A percentile compares a stretch with the other conserved stretches of the same genome.
phyloP scores from a whole-genome alignment of 2,329 filamentous ascomycete genomes.

The Alternaria arbusti region DNA sequence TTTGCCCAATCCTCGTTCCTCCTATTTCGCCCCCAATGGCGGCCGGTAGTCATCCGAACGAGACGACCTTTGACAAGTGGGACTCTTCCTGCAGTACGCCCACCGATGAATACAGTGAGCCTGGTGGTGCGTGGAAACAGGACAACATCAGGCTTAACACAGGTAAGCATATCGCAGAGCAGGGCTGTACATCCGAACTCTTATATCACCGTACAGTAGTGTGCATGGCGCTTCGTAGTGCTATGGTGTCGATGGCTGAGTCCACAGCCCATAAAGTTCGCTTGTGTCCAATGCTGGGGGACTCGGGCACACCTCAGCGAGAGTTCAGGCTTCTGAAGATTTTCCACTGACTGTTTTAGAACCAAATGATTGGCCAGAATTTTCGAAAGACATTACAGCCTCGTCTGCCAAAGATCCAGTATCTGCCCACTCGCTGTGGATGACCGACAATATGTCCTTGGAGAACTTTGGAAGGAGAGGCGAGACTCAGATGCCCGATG shows the following conservation, averaged over 20 bases:
- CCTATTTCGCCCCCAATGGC: background rate
- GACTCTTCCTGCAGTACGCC: background rate
- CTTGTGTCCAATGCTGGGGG: background rate
- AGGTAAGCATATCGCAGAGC: background rate
- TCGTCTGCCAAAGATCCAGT: background rate
- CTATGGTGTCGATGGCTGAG: background rate
- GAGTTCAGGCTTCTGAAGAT: background rate
- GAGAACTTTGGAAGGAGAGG: slow-evolving; percentile 20
- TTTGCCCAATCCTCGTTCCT: background rate
- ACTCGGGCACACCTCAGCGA: background rate
- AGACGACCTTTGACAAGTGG: background rate
- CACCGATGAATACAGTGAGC: background rate
- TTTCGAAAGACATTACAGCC: background rate
- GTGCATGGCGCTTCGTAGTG: background rate
- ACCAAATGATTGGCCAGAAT: background rate
- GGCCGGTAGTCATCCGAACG: background rate
- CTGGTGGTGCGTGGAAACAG: background rate
- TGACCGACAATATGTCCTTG: background rate
- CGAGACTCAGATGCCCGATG: background rate
- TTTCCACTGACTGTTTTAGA: background rate
- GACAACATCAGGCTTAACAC: background rate
- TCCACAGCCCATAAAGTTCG: background rate
- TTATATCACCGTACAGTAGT: background rate
- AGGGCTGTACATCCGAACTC: background rate
- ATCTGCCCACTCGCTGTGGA: slow-evolving; percentile 1